Percentiles rank a stretch among this genome's conserved stretches.
These are phyloP conservation scores for Chlamydomonas schloesseri DNA, from an alignment of 139 green algal species.

Conservation along the genomic window DNA sequence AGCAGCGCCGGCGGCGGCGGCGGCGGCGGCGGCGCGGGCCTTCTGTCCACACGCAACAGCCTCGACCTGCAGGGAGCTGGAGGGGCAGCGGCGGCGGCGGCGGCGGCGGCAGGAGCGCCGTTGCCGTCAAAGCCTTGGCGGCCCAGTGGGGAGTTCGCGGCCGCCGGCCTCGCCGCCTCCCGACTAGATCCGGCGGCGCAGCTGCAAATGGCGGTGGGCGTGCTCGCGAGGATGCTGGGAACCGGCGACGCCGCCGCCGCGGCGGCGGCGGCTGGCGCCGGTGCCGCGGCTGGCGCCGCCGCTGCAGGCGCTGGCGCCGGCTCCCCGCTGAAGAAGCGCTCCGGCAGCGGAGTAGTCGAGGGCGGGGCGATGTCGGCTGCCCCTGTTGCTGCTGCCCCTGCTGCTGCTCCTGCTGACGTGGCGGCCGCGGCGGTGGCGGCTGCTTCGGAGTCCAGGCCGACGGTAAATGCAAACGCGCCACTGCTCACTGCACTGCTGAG, in stretches of 20 bases:
- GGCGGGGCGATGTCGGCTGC: no score
- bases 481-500: background rate
- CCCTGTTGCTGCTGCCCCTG: no score
- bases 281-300: background rate
- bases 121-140: no score
- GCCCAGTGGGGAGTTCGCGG: no score
- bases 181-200: background rate
- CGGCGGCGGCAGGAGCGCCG: no score
- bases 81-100: no score
- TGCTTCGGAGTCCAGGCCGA: background rate
- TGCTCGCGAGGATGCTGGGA: background rate
- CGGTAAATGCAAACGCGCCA: background rate
- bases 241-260: background rate
- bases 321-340: no score
- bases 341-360: no score
- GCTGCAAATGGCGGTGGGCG: background rate
- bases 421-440: background rate
- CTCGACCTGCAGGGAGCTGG: no score
- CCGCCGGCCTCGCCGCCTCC: background rate
- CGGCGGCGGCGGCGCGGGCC: background rate
- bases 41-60: no score
- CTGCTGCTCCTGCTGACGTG: no score
- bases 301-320: no score
- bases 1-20: background rate
- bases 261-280: background rate